Conservation (phyloP, 2,329 filamentous ascomycete genomes). For the Nemania sp. region DNA sequence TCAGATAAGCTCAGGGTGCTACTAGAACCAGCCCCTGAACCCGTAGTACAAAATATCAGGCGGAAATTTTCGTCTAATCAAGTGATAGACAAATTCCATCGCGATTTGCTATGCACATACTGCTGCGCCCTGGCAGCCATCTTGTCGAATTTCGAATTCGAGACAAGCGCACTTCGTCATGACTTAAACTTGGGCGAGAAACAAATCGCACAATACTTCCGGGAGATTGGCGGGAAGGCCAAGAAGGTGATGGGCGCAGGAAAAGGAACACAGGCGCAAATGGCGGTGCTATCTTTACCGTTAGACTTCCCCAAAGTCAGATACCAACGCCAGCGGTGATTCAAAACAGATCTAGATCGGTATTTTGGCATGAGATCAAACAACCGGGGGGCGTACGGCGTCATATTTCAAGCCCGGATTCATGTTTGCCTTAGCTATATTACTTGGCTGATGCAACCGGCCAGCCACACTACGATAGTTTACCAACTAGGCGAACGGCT, state of each 20-base stretch:
- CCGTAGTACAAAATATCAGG: constrained; percentile 74
- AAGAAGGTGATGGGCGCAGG: constrained; percentile 71
- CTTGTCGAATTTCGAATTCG: constrained; percentile 78
- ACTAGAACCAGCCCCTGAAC: constrained; percentile 68
- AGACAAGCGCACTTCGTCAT: constrained; percentile 75
- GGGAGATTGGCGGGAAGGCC: constrained; percentile 79
- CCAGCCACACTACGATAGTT: background rate
- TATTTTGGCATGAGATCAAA: constrained; percentile 6
- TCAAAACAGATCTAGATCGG: background rate
- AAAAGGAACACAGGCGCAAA: constrained; percentile 64
- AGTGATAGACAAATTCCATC: constrained; percentile 77
- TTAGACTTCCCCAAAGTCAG: constrained; percentile 80
- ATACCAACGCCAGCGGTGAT: constrained; percentile 44
- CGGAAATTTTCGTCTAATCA: constrained; percentile 75
- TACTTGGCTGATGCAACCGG: constrained; percentile 4
- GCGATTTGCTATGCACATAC: constrained; percentile 79
- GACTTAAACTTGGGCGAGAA: constrained; percentile 80
- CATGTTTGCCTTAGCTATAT: background rate
- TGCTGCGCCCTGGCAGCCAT: constrained; percentile 78
- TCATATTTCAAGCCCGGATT: background rate
- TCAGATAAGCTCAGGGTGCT: constrained; percentile 71
- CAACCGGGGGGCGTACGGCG: background rate
- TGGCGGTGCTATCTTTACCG: constrained; percentile 81
- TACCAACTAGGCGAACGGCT: background rate
- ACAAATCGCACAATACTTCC: constrained; percentile 77